Evolutionary conservation across 78 protist genomes (phyloP).

Genomic region (Dictyostelium intermedium): DNA sequence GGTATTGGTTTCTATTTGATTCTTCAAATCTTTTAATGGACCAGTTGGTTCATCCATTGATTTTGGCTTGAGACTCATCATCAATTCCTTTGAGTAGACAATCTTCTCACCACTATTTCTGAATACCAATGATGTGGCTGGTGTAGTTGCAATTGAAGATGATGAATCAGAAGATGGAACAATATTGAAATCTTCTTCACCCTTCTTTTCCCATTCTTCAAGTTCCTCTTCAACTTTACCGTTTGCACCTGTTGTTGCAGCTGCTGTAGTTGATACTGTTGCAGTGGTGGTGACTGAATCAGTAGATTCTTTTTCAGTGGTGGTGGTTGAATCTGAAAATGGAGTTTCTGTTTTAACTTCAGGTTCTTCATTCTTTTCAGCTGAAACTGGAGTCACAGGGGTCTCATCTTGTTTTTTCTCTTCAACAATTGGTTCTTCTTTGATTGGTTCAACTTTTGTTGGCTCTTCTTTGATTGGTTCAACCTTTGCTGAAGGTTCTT

Average conservation of each 20-base stretch:
- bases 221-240: conserved; percentile 33
- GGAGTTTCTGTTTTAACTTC: not conserved
- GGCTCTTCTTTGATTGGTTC: not conserved
- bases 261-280: not conserved
- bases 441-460: not conserved
- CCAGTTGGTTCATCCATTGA: conserved; percentile 6
- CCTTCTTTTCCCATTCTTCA: conserved; percentile 68
- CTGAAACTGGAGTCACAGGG: not conserved
- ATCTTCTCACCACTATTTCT: conserved; percentile 39
- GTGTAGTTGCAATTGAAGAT: not conserved
- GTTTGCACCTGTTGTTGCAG: not conserved
- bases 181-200: not conserved
- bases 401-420: not conserved
- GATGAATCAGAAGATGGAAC: not conserved
- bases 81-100: conserved; percentile 20
- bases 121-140: conserved; percentile 18
- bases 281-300: not conserved
- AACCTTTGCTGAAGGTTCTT: not conserved
- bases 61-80: conserved; percentile 25
- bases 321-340: not conserved
- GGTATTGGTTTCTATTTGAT: conserved; percentile 13
- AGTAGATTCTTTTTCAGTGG: not conserved
- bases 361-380: not conserved
- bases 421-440: not conserved
- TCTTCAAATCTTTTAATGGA: conserved; percentile 14